Base-by-base conservation (phyloP, 1,139 yeast species). In the Diutina ranongensis region DNA sequence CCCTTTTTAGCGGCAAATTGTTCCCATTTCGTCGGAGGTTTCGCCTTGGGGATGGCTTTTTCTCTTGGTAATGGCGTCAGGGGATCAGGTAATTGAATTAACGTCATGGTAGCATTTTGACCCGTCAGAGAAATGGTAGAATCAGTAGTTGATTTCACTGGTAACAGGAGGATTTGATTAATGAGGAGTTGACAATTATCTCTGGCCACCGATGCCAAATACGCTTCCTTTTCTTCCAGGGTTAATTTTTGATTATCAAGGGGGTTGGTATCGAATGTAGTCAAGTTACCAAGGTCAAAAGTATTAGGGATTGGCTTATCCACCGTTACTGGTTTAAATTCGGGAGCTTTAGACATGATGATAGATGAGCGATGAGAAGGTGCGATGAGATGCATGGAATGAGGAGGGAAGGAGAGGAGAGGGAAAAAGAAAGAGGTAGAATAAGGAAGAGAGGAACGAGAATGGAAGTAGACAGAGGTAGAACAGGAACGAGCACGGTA, bases 21-120 rank as follows among this genome's bases (percentile, higher is more conserved):
- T 68, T 94, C 96, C 99, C 99, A 94, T 67, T 83, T 88, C 54
- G 98, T 89, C 53, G 81, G 83, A 46, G 94, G 83, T 69, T 86
- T 92, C 49, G 86, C 80, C 67, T 88, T 88, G 48, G 98, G 99
- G 55, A 94, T 67, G 35, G 96, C 81, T 68, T 92, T 92, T 64
- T 92, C 99, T 71, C 99, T 78, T 47, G 99, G 99, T 53, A 92
- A 72, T 49, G 68, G 74, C 22, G 95, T 83, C 27, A 75, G 65
- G 20, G 97, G 95, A 46, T 80, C 92, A 20, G 98, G 98, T 49
- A 92, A 72, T 56, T 77, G 81, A 48, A 92, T 78, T 52, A 92
- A 74, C 4, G 96, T 83, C 76, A 89, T 80, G 48, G 86, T 75
- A 13, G 92, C 74, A 57, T 76, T 80, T 58, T 83, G 84, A 1